A percentile compares a stretch with the other conserved stretches of the same genome.
These are phyloP conservation scores for Cocos nucifera DNA, from an alignment of 176 grass and related monocot genomes.

Conservation along the genomic window DNA sequence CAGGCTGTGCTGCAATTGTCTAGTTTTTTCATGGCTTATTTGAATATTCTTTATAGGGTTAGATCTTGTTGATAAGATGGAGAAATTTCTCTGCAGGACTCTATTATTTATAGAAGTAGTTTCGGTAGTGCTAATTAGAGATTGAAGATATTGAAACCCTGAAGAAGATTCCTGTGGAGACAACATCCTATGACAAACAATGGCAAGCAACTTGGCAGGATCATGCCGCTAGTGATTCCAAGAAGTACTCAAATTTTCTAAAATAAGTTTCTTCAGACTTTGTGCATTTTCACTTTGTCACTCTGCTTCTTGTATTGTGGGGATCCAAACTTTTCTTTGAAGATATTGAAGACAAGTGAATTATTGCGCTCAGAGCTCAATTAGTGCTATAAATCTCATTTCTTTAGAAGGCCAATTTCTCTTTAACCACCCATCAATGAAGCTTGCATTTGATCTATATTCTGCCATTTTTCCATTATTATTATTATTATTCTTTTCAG, in stretches of 20 bases:
- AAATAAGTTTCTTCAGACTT: no score
- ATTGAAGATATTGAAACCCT: conserved; percentile 65
- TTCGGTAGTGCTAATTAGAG: conserved; percentile 58
- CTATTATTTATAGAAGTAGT: conserved; percentile 64
- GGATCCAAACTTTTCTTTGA: no score
- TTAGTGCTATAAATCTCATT: no score
- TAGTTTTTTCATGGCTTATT: conserved; percentile 98
- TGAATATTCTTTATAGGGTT: conserved; percentile 63
- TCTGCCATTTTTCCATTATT: no score
- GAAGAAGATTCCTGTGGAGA: conserved; percentile 72
- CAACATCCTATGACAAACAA: conserved; percentile 85
- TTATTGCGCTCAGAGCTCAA: no score
- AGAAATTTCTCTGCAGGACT: conserved; percentile 94
- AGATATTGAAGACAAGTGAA: no score
- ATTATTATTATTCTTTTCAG: no score
- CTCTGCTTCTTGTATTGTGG: no score
- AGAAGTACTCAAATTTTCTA: background rate
- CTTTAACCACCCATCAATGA: no score
- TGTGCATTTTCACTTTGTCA: no score
- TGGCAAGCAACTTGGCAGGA: conserved; percentile 96
- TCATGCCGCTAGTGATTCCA: conserved; percentile 10
- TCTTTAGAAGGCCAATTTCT: no score
- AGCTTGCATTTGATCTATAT: no score
- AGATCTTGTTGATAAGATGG: conserved; percentile 71
- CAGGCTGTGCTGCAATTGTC: conserved; percentile 87